Evolutionary conservation across 2,329 filamentous ascomycete species (phyloP), one percentile per base, ranked within the genome.

Genomic region (Calycina marina): DNA sequence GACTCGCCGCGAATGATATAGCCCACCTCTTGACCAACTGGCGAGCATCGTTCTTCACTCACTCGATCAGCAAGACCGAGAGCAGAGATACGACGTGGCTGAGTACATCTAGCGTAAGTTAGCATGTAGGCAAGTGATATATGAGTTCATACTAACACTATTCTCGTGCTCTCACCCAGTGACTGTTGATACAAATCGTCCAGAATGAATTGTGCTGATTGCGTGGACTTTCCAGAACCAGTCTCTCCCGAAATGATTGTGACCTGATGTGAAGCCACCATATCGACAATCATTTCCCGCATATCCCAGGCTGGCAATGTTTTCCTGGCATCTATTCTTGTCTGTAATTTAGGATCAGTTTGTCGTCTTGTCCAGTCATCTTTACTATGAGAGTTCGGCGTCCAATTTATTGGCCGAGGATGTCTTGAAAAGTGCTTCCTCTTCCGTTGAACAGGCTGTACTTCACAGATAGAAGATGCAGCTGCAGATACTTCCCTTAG

Each of bases 211-310:
- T 98, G 90, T 18, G 96, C 84, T 2, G 84, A 90, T 54, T 98
- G 90, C 1, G 90, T 96, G 30, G 83, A 93, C 57, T 98, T 98
- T 50, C 90, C 90, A 12, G 84, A 93, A 32, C 90, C 90, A 4
- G 90, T 98, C 58, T 96, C 90, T 44, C 90, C 90, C 26, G 86
- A 92, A 46, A 98, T 90, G 48, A 98, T 94, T 1, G 84, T 93
- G 31, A 98, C 85, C 54, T 94, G 78, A 48, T 88, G 74, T 4
- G 66, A 61, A 25, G 67, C 67, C 30, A 98, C 81, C 0, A 81
- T 79, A 13, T 69, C 55, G 6, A 96, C 72, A 17, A 98, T 82
- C 1, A 67, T 63, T 13, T 88, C 75, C 45, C 72, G 75, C 46
- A 90, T 72, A 38, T 72, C 70, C 90, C 90, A 98, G 2, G 90